Conservation (phyloP, 2,329 filamentous ascomycete species). For the Scortechinia acanthostroma region DNA sequence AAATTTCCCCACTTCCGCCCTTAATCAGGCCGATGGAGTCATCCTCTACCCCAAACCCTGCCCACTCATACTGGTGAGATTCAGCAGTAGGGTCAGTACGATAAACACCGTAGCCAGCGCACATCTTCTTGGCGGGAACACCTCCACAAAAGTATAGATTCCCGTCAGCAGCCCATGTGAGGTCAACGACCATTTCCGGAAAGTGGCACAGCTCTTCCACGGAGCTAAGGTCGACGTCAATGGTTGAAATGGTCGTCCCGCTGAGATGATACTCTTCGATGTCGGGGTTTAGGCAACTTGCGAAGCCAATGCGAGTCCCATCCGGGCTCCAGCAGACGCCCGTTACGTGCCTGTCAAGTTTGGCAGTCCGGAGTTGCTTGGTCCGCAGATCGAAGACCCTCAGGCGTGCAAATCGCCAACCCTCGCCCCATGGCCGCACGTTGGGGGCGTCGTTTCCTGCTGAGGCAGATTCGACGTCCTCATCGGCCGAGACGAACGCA, state of each 20-base stretch:
- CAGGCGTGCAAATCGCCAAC: constrained; percentile 20
- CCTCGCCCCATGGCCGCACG: constrained; percentile 26
- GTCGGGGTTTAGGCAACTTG: constrained; percentile 11
- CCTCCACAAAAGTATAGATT: constrained; percentile 4
- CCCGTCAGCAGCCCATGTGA: constrained; percentile 3
- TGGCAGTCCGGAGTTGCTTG: constrained; percentile 11
- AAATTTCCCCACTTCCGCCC: too few relatives aligned
- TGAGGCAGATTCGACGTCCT: too few relatives aligned
- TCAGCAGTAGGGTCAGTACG: too few relatives aligned
- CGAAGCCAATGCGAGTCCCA: constrained; percentile 12
- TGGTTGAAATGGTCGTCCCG: constrained; percentile 10
- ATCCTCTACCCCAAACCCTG: too few relatives aligned
- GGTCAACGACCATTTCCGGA: constrained; percentile 4
- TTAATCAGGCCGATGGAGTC: too few relatives aligned
- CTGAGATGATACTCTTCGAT: constrained; percentile 11
- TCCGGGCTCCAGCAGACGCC: constrained; percentile 17
- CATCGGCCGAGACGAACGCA: constrained; percentile 19
- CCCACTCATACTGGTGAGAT: too few relatives aligned
- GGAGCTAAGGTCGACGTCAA: constrained; percentile 9
- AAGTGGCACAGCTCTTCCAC: constrained; percentile 7
- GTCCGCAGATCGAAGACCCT: constrained; percentile 17
- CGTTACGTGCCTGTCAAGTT: background rate
- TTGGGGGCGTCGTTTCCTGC: too few relatives aligned
- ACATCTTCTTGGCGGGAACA: too few relatives aligned
- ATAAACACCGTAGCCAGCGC: too few relatives aligned